These are phyloP conservation scores for Desmodesmus armatus DNA, from an alignment of 139 green algal species.

Conservation along the genomic window DNA sequence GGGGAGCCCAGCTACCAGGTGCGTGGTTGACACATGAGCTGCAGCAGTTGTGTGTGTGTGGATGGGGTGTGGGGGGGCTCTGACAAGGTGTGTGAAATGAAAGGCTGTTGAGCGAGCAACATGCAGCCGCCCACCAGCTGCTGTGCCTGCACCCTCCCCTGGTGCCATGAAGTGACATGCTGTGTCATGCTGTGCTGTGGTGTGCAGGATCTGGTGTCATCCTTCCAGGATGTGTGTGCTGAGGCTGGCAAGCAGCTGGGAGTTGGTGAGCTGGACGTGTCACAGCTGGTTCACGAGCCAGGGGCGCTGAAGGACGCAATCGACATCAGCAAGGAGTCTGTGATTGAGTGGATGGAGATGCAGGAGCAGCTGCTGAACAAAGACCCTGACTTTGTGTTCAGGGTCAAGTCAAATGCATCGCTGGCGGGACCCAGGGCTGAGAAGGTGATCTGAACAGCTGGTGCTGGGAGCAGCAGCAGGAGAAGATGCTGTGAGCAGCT, in stretches of 20 bases:
- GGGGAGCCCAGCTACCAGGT: slow-evolving; percentile 32
- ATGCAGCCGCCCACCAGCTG: too few relatives aligned
- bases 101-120: too few relatives aligned
- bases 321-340: slow-evolving; percentile 41
- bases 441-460: too few relatives aligned
- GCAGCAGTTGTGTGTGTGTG: too few relatives aligned
- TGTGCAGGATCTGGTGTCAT: slow-evolving; percentile 47
- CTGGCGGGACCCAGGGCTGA: too few relatives aligned
- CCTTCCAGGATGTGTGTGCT: slow-evolving; percentile 34
- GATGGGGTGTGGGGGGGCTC: too few relatives aligned
- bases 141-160: too few relatives aligned
- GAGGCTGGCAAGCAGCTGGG: slow-evolving; percentile 14
- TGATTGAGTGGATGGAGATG: slow-evolving; percentile 59
- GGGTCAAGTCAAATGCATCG: slow-evolving; percentile 48
- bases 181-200: not conserved
- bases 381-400: slow-evolving; percentile 57
- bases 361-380: slow-evolving; percentile 49
- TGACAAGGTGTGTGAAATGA: too few relatives aligned
- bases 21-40: too few relatives aligned
- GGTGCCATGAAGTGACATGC: too few relatives aligned
- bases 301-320: slow-evolving; percentile 45
- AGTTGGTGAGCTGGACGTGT: slow-evolving; percentile 33
- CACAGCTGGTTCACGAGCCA: slow-evolving; percentile 34
- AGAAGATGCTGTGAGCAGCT: not conserved
- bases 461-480: not conserved